Base-by-base conservation (phyloP, 2,329 filamentous ascomycete genomes). In the Xylaria sp. region DNA sequence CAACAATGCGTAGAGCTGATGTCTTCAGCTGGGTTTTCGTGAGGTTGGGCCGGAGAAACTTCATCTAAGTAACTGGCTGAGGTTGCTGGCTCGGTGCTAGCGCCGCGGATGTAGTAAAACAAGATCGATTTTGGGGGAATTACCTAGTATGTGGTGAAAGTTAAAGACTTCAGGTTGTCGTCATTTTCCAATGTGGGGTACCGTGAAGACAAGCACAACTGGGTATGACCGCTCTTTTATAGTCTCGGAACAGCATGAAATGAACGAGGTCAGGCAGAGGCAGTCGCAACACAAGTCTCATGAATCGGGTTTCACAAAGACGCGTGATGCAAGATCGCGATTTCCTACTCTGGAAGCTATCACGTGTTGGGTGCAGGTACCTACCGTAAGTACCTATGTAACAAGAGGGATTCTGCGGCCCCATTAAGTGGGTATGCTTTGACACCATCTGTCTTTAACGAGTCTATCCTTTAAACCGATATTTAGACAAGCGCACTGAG, bases 321-420 rank as follows among this genome's bases (percentile, higher is more conserved):
- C 75, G 75, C 75, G 75, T 76, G 75, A 77, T 75, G 66, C 56
- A 60, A 49, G 68, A 73, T 74, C 73, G 74, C 74, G 73, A 68
- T 61, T 61, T 61, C 66, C 51, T 51, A 59, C 17, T 58, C 9
- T 31, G 57, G 57, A 31, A 61, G 58, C 39, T 13, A 60, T 60
- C 65, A 62, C 65, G 65, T 67, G 65, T 29, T 13, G 42, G 20
- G 11, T 15, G 17, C 17, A 6, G 4, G 3, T 42, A n/a, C n/a
- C n/a, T n/a, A n/a, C n/a, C n/a, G n/a, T n/a, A n/a, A n/a, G n/a
- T n/a, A n/a, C n/a, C n/a, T n/a, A 62, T 39, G 39, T 39, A 61
- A 42, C 25, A 44, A 54, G 58, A 33, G 2, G n/a, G 25, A n/a
- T 6, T 20, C 6, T 25, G 27, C 17, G 0, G 0, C 10, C 10